Evolutionary conservation across 805 yeast species (phyloP), one percentile per base, ranked within the genome.

Genomic region (Hanseniaspora pseudoguilliermondii): DNA sequence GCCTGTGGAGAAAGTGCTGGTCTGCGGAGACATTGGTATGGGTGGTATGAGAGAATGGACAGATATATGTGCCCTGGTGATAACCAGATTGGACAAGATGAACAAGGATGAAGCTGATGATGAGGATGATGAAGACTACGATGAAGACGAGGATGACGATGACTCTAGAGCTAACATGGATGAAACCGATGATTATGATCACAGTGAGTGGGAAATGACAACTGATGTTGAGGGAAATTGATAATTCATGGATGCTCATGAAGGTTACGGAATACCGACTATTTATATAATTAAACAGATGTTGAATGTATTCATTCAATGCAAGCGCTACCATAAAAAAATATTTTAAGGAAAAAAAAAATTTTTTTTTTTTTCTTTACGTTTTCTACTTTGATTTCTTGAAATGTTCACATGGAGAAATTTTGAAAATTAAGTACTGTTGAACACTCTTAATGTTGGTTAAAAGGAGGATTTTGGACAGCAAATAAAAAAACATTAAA

Each of bases 1-100:
- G 64, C 95, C 95, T 0, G 87, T 84, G 23, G 95, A 86, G 62
- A 86, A 86, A 65, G 89, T 86, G 60, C 75, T 72, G 71, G 84
- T 69, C 20, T 85, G 88, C 71, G 95, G 95, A 63, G 95, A 86
- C 65, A 84, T 86, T 59, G 93, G 93, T 15, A 84, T 86, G 93
- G 95, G 95, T 46, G 95, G 95, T 35, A 86, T 86, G 95, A 78
- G 88, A 75, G 93, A 85, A 64, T 85, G 88, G 84, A 81, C 81
- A 64, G 93, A 84, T 63, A 80, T 86, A 58, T 91, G 84, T 9
- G 87, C 83, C 63, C 77, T 79, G 23, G 57, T 78, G 58, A 68
- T 72, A 39, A 66, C 67, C 59, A 70, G 70, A 61, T 64, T 73
- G 9, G 69, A 65, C 40, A 61, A 66, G 4, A 60, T 60, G 23